These are phyloP conservation scores for Metschnikowia rubicola DNA, from an alignment of 805 yeast genomes.

Conservation along the genomic window DNA sequence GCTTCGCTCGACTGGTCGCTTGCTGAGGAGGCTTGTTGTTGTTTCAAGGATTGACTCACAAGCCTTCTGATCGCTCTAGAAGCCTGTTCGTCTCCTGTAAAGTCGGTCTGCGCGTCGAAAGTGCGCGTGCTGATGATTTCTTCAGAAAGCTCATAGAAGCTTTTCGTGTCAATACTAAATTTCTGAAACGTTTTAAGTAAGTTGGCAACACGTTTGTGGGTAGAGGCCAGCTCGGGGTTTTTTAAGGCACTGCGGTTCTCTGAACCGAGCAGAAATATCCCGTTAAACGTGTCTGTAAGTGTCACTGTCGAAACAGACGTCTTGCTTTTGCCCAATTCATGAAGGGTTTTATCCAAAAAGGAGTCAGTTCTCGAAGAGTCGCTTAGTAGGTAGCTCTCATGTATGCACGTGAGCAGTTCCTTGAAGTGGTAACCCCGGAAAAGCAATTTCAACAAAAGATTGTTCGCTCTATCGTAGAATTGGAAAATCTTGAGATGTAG, in stretches of 20 bases:
- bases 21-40: not conserved
- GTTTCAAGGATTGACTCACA: constrained; percentile 16
- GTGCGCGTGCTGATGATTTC: constrained; percentile 53
- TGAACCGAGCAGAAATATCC: constrained; percentile 4
- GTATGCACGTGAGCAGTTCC: constrained; percentile 46
- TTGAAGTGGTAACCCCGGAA: constrained; percentile 57
- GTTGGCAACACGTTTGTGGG: not conserved
- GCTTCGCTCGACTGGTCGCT: not conserved
- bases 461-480: constrained; percentile 68
- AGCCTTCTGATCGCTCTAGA: constrained; percentile 14
- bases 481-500: constrained; percentile 54
- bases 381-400: constrained; percentile 55
- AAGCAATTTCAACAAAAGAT: constrained; percentile 52
- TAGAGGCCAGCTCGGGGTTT: not conserved
- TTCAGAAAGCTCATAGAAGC: constrained; percentile 42
- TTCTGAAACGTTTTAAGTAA: constrained; percentile 18
- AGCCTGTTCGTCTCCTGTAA: constrained; percentile 21
- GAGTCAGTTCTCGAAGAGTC: constrained; percentile 48
- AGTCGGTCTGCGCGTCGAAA: constrained; percentile 50
- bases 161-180: constrained; percentile 41
- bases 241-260: not conserved
- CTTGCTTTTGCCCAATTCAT: constrained; percentile 50
- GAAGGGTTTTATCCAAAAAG: constrained; percentile 48
- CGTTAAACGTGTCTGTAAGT: constrained; percentile 11
- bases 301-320: constrained; percentile 24